Conservation (phyloP, 1,284 basidiomycete species). For the Trametes versicolor region DNA sequence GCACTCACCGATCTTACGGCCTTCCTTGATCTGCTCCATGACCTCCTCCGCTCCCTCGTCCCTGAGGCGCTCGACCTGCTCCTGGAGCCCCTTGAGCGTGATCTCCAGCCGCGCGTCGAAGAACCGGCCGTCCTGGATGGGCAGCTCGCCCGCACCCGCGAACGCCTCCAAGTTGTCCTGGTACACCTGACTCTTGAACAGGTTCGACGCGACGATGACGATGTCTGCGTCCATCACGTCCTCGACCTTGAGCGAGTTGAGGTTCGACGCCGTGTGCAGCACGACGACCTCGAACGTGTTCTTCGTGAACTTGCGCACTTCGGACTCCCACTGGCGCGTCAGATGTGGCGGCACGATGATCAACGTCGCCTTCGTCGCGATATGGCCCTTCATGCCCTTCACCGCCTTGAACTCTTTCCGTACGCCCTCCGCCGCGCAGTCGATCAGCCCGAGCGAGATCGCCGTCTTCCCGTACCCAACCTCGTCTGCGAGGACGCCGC, state of each 20-base stretch:
- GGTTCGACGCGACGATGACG: slow-evolving; percentile 86
- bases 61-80: slow-evolving; percentile 75
- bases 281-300: slow-evolving; percentile 74
- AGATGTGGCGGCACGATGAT: slow-evolving; percentile 92
- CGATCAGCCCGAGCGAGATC: slow-evolving; percentile 90
- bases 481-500: slow-evolving; percentile 95
- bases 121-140: slow-evolving; percentile 81
- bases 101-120: slow-evolving; percentile 84
- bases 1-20: slow-evolving; percentile 63
- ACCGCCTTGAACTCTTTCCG: slow-evolving; percentile 61
- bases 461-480: slow-evolving; percentile 98
- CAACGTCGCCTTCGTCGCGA: slow-evolving; percentile 82
- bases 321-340: slow-evolving; percentile 89
- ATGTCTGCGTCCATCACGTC: slow-evolving; percentile 87
- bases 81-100: slow-evolving; percentile 63
- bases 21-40: slow-evolving; percentile 67
- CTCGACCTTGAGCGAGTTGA: slow-evolving; percentile 83
- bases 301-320: slow-evolving; percentile 85
- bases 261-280: slow-evolving; percentile 75
- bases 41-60: slow-evolving; percentile 67
- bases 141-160: slow-evolving; percentile 72
- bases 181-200: slow-evolving; percentile 85
- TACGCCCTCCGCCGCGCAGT: slow-evolving; percentile 69
- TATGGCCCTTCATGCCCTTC: slow-evolving; percentile 68
- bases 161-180: slow-evolving; percentile 79